Conservation (phyloP, 106 monocot species). For the Vanilla planifolia region DNA sequence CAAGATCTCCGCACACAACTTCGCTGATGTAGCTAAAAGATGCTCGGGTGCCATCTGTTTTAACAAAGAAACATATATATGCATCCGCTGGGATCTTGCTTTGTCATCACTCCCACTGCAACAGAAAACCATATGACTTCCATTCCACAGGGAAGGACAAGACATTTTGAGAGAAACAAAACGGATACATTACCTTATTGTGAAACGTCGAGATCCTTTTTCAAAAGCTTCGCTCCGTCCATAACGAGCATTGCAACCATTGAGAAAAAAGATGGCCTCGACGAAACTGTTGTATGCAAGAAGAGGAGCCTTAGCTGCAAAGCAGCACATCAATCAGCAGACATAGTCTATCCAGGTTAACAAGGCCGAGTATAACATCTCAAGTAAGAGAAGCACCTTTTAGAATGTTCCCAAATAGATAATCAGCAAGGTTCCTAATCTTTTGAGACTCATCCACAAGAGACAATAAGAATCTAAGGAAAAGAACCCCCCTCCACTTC, state of each 20-base stretch:
- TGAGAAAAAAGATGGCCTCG: conserved; percentile 89
- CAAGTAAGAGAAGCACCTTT: conserved; percentile 40
- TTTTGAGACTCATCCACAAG: conserved; percentile 96
- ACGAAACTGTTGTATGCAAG: conserved; percentile 99
- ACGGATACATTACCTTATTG: conserved; percentile 53
- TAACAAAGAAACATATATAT: conserved; percentile 80
- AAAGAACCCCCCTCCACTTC: conserved; percentile 97
- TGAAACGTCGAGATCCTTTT: conserved; percentile 44
- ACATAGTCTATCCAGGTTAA: background rate
- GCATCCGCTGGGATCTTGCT: conserved; percentile 77
- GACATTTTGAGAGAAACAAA: background rate
- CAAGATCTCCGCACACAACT: conserved; percentile 91
- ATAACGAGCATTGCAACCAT: conserved; percentile 57
- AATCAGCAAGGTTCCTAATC: conserved; percentile 79
- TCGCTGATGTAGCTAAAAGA: conserved; percentile 93
- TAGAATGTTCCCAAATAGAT: conserved; percentile 75
- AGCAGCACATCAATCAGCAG: conserved; percentile 11
- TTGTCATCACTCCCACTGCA: conserved; percentile 75
- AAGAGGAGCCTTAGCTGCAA: conserved; percentile 91
- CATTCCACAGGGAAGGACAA: background rate
- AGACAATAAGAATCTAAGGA: conserved; percentile 76
- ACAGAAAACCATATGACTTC: conserved; percentile 3
- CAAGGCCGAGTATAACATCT: background rate
- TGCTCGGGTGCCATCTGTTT: conserved; percentile 99
- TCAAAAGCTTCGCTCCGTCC: conserved; percentile 43